phyloP scores from a whole-genome alignment of 1,139 yeast genomes.

The Ogataea hybrid region DNA sequence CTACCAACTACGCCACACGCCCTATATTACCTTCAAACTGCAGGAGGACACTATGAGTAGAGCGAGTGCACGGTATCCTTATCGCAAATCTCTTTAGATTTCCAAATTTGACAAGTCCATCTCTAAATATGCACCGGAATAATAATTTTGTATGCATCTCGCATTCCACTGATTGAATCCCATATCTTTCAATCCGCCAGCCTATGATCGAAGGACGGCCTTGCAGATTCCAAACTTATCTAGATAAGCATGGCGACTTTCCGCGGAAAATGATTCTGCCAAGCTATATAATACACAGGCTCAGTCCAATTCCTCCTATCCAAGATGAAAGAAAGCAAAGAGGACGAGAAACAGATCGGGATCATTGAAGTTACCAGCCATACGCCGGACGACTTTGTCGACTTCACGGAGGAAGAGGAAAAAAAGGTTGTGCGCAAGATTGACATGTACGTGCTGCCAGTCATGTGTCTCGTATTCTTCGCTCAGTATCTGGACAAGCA shows the following conservation, averaged over 20 bases:
- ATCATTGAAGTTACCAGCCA: not conserved
- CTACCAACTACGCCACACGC: conserved; percentile 76
- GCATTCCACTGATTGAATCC: no score
- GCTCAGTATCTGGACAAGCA: conserved; percentile 46
- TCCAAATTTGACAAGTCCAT: no score
- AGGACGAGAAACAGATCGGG: not conserved
- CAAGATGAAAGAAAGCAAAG: not conserved
- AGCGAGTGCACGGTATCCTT: no score
- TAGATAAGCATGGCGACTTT: not conserved
- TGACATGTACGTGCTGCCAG: conserved; percentile 50
- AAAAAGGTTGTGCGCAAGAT: conserved; percentile 44
- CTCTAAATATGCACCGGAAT: no score
- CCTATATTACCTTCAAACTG: conserved; percentile 21
- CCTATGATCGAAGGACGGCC: no score
- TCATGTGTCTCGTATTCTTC: conserved; percentile 46
- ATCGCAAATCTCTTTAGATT: no score
- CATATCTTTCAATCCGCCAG: no score
- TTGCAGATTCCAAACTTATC: no score
- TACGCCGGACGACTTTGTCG: conserved; percentile 15
- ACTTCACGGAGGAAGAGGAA: conserved; percentile 30
- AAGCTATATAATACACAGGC: not conserved
- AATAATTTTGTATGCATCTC: no score
- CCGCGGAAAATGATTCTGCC: not conserved
- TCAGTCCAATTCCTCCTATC: no score
- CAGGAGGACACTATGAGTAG: no score